Conservation (phyloP, 441 rosid genomes). For the Erodium trifolium region DNA sequence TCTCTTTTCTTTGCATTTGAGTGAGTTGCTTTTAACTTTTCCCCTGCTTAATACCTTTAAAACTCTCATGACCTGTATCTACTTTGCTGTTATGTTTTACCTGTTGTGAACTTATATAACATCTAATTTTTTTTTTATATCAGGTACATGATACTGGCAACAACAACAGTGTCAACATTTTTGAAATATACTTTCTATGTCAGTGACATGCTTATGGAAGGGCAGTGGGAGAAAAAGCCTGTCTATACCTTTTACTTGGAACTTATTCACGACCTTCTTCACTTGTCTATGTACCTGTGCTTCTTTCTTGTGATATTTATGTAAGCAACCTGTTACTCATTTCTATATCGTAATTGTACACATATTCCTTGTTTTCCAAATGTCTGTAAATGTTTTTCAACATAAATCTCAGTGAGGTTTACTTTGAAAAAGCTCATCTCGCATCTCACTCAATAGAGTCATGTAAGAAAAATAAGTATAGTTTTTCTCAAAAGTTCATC, state of each 20-base stretch:
- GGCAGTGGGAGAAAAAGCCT: constrained; percentile 94
- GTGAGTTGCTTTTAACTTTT: constrained; percentile 39
- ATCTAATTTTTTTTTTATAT: constrained; percentile 17
- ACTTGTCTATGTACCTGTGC: constrained; percentile 89
- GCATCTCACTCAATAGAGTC: not conserved
- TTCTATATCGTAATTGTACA: not conserved
- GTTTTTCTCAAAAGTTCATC: not conserved
- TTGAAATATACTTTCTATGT: constrained; percentile 82
- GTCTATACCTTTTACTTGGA: constrained; percentile 93
- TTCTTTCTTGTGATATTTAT: constrained; percentile 87
- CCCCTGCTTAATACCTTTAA: not conserved
- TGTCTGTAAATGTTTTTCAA: not conserved
- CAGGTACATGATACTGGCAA: constrained; percentile 94
- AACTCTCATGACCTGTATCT: not conserved
- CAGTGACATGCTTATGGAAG: constrained; percentile 98
- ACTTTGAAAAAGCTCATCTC: not conserved
- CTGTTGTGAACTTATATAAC: not conserved
- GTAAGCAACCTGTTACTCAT: constrained; percentile 41
- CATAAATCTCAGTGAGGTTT: not conserved
- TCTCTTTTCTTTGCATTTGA: constrained; percentile 93
- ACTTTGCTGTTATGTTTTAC: not conserved
- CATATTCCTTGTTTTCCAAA: not conserved
- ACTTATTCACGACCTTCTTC: constrained; percentile 93
- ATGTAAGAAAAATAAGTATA: not conserved
- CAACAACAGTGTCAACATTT: constrained; percentile 80